phyloP scores from a whole-genome alignment of 768 basidiomycete genomes.

The Leucocoprinus birnbaumii region DNA sequence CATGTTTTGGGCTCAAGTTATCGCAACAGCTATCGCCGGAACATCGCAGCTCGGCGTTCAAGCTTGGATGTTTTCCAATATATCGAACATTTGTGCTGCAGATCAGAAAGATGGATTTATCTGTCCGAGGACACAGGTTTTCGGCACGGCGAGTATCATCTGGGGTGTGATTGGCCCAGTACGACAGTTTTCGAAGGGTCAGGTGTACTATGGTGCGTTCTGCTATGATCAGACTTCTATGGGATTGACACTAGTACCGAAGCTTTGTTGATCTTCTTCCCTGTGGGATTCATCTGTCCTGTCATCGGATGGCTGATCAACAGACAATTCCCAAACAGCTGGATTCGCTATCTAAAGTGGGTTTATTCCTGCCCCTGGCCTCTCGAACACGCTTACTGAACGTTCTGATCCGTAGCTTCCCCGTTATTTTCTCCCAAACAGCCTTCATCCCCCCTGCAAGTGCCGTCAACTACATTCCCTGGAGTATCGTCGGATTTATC shows the following conservation, averaged over 20 bases:
- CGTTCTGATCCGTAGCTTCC: conserved; percentile 17
- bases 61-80: conserved; percentile 59
- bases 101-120: conserved; percentile 32
- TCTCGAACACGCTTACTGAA: conserved; percentile 16
- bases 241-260: background rate
- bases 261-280: conserved; percentile 68
- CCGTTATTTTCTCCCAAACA: conserved; percentile 58
- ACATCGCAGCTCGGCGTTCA: conserved; percentile 71
- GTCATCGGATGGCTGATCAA: conserved; percentile 53
- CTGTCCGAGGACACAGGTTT: conserved; percentile 53
- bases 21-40: conserved; percentile 55
- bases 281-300: conserved; percentile 61
- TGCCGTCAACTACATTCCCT: conserved; percentile 79
- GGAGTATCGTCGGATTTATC: conserved; percentile 65
- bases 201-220: conserved; percentile 48
- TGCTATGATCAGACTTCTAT: background rate
- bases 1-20: conserved; percentile 55
- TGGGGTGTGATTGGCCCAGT: conserved; percentile 52
- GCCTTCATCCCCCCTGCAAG: conserved; percentile 78
- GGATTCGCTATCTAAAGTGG: conserved; percentile 64
- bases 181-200: conserved; percentile 49
- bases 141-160: conserved; percentile 53
- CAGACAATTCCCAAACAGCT: conserved; percentile 57
- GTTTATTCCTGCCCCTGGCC: too few species aligned
- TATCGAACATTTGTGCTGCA: conserved; percentile 17